Base-by-base conservation (phyloP, 179 eudicot genomes). In the Drosera spatulata region DNA sequence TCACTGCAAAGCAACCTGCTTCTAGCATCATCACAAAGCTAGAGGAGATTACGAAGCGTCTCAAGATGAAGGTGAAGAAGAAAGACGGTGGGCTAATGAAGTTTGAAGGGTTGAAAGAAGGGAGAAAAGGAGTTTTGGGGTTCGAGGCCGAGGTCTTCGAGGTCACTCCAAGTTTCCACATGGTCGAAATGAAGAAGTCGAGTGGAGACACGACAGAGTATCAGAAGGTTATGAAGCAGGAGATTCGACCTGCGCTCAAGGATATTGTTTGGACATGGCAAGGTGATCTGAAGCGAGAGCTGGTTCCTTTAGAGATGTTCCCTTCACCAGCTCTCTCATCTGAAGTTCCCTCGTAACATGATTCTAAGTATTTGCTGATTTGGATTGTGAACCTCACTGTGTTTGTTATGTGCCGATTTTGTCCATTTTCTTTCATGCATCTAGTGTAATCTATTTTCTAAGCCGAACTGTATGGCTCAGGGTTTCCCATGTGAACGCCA, bases 181-280 rank as follows among this genome's bases (percentile, higher is more conserved):
- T 77, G 68, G 69, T 77, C 38, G 79, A 77, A 56, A 56, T 77
- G 67, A 77, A 74, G 64, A 77, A 77, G 63, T 50, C 53, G 37
- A 53, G 73, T 0, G 82, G 82, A 2, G 82, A 77, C 60, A 70
- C 82, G 0, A 39, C 70, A 14, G 82, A 77, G 73, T 77, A 77
- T 41, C 63, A 59, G 65, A 77, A 71, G 64, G 57, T 77, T 37
- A 43, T 77, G 60, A 67, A 62, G 56, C 58, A 77, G 42, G 82
- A 77, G 46, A 77, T 74, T 71, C 61, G 79, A 56, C 78, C 82
- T 5, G 82, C 73, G 42, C 73, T 77, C 3, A 74, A 65, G 66
- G 79, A 77, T 54, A 71, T 77, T 41, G 61, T 77, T 54, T 77
- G 82, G 82, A 74, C 76, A 13, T 77, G 82, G 82, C 82, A 77